These are phyloP conservation scores for Vigna trinervia DNA, from an alignment of 306 rosid species.

Conservation along the genomic window DNA sequence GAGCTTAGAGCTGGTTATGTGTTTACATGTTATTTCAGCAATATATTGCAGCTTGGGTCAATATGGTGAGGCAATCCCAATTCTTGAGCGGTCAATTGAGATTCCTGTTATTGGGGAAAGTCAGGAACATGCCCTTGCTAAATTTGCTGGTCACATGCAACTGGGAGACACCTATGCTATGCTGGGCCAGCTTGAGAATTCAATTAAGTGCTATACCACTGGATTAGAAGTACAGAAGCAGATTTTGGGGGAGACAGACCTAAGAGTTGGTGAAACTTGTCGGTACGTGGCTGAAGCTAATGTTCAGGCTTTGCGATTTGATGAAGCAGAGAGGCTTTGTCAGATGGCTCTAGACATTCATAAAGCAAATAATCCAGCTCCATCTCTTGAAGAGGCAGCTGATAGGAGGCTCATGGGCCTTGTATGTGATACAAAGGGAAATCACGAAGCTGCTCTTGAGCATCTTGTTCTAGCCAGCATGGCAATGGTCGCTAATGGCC, in stretches of 20 bases:
- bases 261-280: slow-evolving; percentile 92
- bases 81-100: slow-evolving; percentile 78
- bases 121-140: slow-evolving; percentile 88
- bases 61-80: slow-evolving; percentile 82
- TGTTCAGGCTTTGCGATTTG: slow-evolving; percentile 91
- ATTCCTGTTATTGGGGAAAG: slow-evolving; percentile 75
- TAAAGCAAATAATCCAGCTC: slow-evolving; percentile 67
- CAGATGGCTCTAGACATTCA: slow-evolving; percentile 91
- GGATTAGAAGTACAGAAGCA: slow-evolving; percentile 89
- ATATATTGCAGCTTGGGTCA: slow-evolving; percentile 87
- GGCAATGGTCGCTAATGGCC: slow-evolving; percentile 91
- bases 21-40: slow-evolving; percentile 85
- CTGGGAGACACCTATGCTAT: slow-evolving; percentile 95
- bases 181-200: slow-evolving; percentile 94
- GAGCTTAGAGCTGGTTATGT: slow-evolving; percentile 84
- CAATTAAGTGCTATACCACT: slow-evolving; percentile 67
- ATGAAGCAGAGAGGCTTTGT: slow-evolving; percentile 87
- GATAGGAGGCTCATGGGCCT: slow-evolving; percentile 99
- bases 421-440: slow-evolving; percentile 87
- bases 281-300: slow-evolving; percentile 96
- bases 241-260: slow-evolving; percentile 87
- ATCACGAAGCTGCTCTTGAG: slow-evolving; percentile 93
- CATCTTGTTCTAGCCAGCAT: slow-evolving; percentile 95
- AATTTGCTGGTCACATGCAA: slow-evolving; percentile 98
- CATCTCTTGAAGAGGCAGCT: slow-evolving; percentile 91